A percentile compares a stretch with the other conserved stretches of the same genome.
phyloP scores from a whole-genome alignment of 352 stramenopile species.

The Globisporangium nagaii region DNA sequence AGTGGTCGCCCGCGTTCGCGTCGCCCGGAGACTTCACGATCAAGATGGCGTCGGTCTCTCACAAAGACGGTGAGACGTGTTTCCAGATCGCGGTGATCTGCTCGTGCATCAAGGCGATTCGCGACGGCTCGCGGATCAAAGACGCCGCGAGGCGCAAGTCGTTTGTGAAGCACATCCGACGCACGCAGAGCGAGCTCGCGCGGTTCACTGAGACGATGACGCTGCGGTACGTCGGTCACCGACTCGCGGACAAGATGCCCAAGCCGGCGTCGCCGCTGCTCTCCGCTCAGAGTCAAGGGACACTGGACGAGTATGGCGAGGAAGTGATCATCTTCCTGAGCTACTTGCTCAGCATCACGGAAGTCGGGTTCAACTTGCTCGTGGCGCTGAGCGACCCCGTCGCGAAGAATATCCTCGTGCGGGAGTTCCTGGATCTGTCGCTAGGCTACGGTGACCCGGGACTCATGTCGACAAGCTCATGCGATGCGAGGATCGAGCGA shows the following conservation, averaged over 20 bases:
- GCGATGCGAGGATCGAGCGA: constrained; percentile 61
- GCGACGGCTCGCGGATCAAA: constrained; percentile 31
- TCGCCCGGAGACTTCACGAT: constrained; percentile 74
- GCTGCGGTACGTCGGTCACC: constrained; percentile 58
- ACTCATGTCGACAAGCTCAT: constrained; percentile 64
- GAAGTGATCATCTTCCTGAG: constrained; percentile 48
- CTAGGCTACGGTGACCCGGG: constrained; percentile 42
- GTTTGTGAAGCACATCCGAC: constrained; percentile 55
- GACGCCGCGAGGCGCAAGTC: constrained; percentile 50
- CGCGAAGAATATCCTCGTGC: constrained; percentile 52
- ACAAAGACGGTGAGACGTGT: constrained; percentile 32
- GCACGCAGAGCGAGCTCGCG: constrained; percentile 44
- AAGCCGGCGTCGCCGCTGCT: constrained; percentile 21
- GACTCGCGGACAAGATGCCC: constrained; percentile 49
- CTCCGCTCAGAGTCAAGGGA: constrained; percentile 21
- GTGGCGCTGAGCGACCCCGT: constrained; percentile 53
- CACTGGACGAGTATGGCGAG: constrained; percentile 50
- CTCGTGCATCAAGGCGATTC: constrained; percentile 43
- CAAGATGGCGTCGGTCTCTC: constrained; percentile 43
- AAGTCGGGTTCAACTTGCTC: constrained; percentile 63
- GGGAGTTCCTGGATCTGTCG: constrained; percentile 64
- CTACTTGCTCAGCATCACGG: constrained; percentile 61
- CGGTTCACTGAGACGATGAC: constrained; percentile 53
- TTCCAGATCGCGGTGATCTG: constrained; percentile 59
- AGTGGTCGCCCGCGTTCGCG: constrained; percentile 71